phyloP scores from a whole-genome alignment of 176 grass and related monocot species.

The Tillandsia leiboldiana region DNA sequence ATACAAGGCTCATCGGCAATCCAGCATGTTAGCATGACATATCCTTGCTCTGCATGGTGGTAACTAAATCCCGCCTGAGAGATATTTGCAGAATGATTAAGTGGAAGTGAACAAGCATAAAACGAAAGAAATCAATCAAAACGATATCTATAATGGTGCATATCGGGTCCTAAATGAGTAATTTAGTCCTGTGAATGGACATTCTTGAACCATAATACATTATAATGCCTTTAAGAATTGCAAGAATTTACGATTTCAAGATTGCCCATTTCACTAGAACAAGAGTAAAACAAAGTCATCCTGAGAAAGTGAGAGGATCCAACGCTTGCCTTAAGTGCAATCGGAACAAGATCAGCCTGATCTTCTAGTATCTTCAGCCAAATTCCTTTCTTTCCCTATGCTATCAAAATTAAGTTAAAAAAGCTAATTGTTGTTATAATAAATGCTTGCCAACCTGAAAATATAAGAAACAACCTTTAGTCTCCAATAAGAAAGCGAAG shows the following conservation, averaged over 20 bases:
- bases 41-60: constrained; percentile 63
- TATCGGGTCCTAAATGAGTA: too few relatives aligned
- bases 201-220: background rate
- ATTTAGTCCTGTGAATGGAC: background rate
- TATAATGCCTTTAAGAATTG: background rate
- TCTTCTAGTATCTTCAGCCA: constrained; percentile 55
- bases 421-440: background rate
- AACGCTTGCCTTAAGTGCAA: constrained; percentile 46
- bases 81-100: background rate
- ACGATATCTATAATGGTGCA: too few relatives aligned
- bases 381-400: constrained; percentile 53
- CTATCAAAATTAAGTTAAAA: constrained; percentile 3
- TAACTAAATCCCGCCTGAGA: constrained; percentile 45
- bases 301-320: background rate
- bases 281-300: background rate
- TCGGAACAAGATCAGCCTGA: constrained; percentile 43
- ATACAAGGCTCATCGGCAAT: constrained; percentile 44
- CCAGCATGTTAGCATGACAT: constrained; percentile 62
- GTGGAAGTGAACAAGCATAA: too few relatives aligned
- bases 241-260: background rate
- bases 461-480: constrained; percentile 22
- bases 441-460: background rate
- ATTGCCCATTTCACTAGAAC: background rate
- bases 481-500: constrained; percentile 49
- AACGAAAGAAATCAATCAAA: too few relatives aligned